Percentiles rank a stretch among this genome's conserved stretches.
These are phyloP conservation scores for Serendipita sp. DNA, from an alignment of 768 basidiomycete genomes.

Conservation along the genomic window DNA sequence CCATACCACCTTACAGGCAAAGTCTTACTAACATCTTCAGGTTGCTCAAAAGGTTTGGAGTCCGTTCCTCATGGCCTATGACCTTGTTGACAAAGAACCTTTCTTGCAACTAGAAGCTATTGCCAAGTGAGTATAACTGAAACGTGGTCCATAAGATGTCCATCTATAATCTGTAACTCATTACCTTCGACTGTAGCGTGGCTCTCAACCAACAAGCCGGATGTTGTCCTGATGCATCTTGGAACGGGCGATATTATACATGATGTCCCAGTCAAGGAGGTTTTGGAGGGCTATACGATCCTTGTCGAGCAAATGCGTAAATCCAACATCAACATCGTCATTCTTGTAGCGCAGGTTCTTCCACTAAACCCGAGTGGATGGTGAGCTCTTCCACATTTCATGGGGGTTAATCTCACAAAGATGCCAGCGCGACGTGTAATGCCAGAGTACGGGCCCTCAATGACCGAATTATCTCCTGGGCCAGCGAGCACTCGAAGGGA, in stretches of 20 bases:
- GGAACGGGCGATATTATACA: not conserved
- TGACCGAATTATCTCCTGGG: not conserved
- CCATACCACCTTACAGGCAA: not conserved
- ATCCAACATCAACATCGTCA: not conserved
- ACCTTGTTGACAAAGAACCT: too few relatives aligned
- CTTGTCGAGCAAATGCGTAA: not conserved
- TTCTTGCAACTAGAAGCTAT: not conserved
- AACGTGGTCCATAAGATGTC: not conserved
- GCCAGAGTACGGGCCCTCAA: not conserved
- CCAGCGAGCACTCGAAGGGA: not conserved
- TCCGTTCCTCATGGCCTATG: not conserved
- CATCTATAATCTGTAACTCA: too few relatives aligned
- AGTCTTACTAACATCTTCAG: not conserved
- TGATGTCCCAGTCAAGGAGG: not conserved
- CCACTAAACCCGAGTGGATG: not conserved
- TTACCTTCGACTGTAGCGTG: not conserved
- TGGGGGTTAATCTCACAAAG: not conserved
- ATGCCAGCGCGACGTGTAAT: not conserved
- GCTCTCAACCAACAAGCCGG: not conserved
- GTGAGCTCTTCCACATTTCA: not conserved
- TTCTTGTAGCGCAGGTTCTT: slow-evolving; percentile 2
- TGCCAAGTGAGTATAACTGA: not conserved
- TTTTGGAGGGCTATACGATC: not conserved
- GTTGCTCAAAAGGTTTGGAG: not conserved
- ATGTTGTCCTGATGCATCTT: slow-evolving; percentile 2